Evolutionary conservation across 2,329 filamentous ascomycete genomes (phyloP).

Genomic region (Phaeosphaeriaceae sp.): DNA sequence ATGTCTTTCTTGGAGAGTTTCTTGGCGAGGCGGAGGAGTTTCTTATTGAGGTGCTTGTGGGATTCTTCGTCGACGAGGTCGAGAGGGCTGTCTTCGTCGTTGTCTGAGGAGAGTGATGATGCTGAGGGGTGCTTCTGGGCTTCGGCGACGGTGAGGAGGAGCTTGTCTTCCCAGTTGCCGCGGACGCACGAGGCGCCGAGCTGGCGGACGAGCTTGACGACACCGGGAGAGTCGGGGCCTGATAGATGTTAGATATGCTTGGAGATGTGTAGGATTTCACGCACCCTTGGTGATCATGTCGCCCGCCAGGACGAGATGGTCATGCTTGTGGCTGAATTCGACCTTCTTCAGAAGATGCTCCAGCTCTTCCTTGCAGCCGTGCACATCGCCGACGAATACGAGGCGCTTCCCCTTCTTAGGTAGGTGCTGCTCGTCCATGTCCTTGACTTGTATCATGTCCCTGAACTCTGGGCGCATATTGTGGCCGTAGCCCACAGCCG

Average conservation of each 20-base stretch:
- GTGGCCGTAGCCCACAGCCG: slow-evolving; percentile 50
- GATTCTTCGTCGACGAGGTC: slow-evolving; percentile 38
- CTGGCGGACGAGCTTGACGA: slow-evolving; percentile 76
- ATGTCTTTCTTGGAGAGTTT: slow-evolving; percentile 67
- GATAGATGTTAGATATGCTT: background rate
- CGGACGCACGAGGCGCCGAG: slow-evolving; percentile 81
- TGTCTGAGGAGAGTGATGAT: slow-evolving; percentile 19
- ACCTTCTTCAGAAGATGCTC: slow-evolving; percentile 69
- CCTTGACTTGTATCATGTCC: slow-evolving; percentile 58
- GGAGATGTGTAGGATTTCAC: background rate
- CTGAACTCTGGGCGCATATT: slow-evolving; percentile 58
- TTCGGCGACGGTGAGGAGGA: slow-evolving; percentile 71
- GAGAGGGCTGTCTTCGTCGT: slow-evolving; percentile 37
- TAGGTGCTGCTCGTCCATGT: slow-evolving; percentile 56
- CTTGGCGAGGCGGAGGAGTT: slow-evolving; percentile 62
- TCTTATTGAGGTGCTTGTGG: slow-evolving; percentile 43
- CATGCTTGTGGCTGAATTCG: slow-evolving; percentile 66
- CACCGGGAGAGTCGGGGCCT: slow-evolving; percentile 77
- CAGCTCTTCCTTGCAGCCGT: slow-evolving; percentile 77
- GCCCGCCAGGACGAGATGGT: slow-evolving; percentile 49
- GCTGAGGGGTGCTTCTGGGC: slow-evolving; percentile 22
- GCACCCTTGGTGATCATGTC: slow-evolving; percentile 71
- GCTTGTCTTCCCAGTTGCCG: slow-evolving; percentile 89
- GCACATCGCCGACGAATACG: slow-evolving; percentile 88
- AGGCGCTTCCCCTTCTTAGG: slow-evolving; percentile 65